Evolutionary conservation across 495 filamentous ascomycete species (phyloP).

Genomic region (Podospora didyma): DNA sequence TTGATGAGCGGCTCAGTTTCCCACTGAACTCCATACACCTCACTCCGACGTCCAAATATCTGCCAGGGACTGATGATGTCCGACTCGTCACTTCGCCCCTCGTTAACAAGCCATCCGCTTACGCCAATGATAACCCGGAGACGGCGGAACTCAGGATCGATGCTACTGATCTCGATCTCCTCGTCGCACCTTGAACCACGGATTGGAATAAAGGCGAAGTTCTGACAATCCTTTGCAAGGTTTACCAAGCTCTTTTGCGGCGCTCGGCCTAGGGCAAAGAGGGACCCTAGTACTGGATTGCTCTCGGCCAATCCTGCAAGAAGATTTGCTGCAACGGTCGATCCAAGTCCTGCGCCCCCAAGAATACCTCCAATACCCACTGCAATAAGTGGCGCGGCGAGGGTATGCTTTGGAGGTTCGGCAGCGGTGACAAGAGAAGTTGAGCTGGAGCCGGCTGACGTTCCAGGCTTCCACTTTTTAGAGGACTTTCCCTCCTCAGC

Average conservation of each 20-base stretch:
- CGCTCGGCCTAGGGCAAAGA: constrained; percentile 86
- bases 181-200: constrained; percentile 34
- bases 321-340: constrained; percentile 63
- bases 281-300: constrained; percentile 68
- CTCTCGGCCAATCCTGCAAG: constrained; percentile 76
- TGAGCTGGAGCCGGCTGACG: constrained; percentile 55
- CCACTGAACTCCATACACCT: constrained; percentile 82
- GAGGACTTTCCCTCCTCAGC: constrained; percentile 60
- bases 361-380: constrained; percentile 79
- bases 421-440: constrained; percentile 66
- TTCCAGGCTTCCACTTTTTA: constrained; percentile 74
- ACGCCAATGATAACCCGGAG: constrained; percentile 80
- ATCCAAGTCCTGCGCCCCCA: constrained; percentile 75
- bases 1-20: constrained; percentile 75
- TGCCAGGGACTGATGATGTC: constrained; percentile 74
- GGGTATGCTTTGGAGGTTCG: constrained; percentile 39
- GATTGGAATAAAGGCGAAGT: constrained; percentile 84
- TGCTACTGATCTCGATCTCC: constrained; percentile 37
- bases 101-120: constrained; percentile 71
- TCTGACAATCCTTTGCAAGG: constrained; percentile 80
- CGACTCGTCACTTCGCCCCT: constrained; percentile 37
- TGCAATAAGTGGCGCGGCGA: constrained; percentile 77
- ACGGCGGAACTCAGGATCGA: constrained; percentile 47
- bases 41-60: constrained; percentile 61
- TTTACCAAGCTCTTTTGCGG: constrained; percentile 82